Conservation (phyloP, 306 rosid species). For the Quercus bicolor region DNA sequence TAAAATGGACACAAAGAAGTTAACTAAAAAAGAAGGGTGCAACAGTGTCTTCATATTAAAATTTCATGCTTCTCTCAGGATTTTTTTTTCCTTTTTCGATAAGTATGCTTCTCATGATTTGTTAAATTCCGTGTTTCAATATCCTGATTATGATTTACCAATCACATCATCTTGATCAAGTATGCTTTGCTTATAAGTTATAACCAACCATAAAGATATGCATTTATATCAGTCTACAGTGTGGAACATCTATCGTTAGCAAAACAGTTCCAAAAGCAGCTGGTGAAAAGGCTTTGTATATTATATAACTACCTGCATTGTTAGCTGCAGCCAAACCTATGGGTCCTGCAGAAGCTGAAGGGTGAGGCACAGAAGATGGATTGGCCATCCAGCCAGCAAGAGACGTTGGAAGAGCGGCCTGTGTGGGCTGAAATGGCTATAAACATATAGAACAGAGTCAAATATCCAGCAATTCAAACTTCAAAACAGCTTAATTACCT, state of each 20-base stretch:
- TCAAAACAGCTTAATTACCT: neutral
- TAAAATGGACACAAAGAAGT: neutral
- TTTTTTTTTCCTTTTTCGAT: neutral
- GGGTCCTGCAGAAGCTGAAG: constrained; percentile 92
- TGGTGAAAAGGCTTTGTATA: neutral
- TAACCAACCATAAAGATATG: neutral
- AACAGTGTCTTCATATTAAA: neutral
- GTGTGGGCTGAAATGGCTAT: constrained; percentile 94
- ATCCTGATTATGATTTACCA: constrained; percentile 4
- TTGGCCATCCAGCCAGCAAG: constrained; percentile 99
- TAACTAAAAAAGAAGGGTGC: neutral
- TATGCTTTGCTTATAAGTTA: neutral
- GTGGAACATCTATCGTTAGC: neutral
- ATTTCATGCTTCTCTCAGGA: constrained; percentile 8
- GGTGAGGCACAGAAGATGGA: constrained; percentile 88
- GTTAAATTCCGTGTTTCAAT: neutral
- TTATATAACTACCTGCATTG: constrained; percentile 59
- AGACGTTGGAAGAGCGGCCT: constrained; percentile 79
- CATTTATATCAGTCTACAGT: neutral
- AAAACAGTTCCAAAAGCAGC: constrained; percentile 2
- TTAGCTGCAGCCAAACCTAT: constrained; percentile 69
- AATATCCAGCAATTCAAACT: constrained; percentile 9
- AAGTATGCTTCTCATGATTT: too few relatives aligned
- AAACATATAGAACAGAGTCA: constrained; percentile 33
- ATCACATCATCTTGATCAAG: constrained; percentile 8